Evolutionary conservation across 2,329 filamentous ascomycete species (phyloP).

Genomic region (Chaetomiaceae sp.): DNA sequence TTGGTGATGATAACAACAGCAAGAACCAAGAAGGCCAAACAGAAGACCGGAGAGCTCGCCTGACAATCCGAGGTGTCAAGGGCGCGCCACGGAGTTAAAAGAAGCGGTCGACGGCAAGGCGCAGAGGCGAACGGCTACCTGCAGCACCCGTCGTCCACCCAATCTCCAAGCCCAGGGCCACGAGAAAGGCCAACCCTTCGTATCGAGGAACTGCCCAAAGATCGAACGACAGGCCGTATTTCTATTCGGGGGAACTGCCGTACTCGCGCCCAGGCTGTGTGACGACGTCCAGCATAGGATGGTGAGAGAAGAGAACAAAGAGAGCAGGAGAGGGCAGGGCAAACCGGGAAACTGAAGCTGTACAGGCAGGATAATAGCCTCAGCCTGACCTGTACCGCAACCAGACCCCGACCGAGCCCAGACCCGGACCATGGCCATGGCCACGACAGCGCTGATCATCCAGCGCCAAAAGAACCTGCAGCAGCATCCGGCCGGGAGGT

Average conservation of each 20-base stretch:
- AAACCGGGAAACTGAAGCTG: constrained; percentile 18
- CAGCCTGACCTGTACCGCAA: background rate
- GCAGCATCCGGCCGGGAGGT: constrained; percentile 9
- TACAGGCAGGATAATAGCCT: background rate
- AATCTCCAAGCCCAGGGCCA: constrained; percentile 6
- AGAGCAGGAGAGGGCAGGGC: background rate
- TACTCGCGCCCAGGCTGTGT: constrained; percentile 1
- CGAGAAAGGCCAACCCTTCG: constrained; percentile 2
- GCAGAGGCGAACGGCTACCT: constrained; percentile 25
- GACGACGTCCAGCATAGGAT: background rate
- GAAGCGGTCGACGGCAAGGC: constrained; percentile 19
- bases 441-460: background rate
- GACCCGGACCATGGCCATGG: background rate
- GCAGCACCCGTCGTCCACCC: constrained; percentile 17
- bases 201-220: background rate
- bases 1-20: background rate
- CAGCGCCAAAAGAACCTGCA: background rate
- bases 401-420: background rate
- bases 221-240: constrained; percentile 5
- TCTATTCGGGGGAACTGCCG: constrained; percentile 4
- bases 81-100: constrained; percentile 3
- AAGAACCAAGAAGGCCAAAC: background rate
- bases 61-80: background rate
- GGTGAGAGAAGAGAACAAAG: background rate
- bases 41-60: background rate